These are phyloP conservation scores for Eimeria maxima DNA, from an alignment of 169 alveolate species.

Conservation along the genomic window DNA sequence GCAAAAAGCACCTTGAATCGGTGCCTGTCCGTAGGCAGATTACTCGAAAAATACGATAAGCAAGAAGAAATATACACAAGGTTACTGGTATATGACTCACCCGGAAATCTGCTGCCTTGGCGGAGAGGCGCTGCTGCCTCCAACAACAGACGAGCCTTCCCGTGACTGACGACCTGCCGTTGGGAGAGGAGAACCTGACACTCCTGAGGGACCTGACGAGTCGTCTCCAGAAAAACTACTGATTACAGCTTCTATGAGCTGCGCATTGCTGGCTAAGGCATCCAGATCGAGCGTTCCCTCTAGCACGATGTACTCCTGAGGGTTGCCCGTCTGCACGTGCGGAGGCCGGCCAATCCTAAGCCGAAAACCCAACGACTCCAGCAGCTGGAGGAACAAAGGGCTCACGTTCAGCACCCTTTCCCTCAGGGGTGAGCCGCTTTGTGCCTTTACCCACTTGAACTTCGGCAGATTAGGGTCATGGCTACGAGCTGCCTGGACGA, in stretches of 20 bases:
- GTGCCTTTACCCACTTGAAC: constrained; percentile 59
- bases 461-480: constrained; percentile 20
- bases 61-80: not conserved
- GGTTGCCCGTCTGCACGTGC: constrained; percentile 30
- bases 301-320: constrained; percentile 48
- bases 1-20: not conserved
- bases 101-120: not conserved
- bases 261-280: constrained; percentile 13
- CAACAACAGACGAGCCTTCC: not conserved
- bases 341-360: constrained; percentile 47
- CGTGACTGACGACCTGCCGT: not conserved
- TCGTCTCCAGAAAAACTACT: not conserved
- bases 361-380: constrained; percentile 36
- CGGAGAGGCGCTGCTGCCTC: not conserved
- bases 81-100: not conserved
- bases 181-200: not conserved
- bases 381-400: constrained; percentile 15
- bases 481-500: constrained; percentile 17
- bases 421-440: constrained; percentile 27
- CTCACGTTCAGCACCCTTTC: constrained; percentile 54
- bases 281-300: not conserved
- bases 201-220: not conserved
- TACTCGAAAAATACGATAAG: not conserved
- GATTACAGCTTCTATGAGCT: constrained; percentile 34
- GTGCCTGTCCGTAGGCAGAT: not conserved